Base-by-base conservation (phyloP, 1,139 yeast genomes). In the Scheffersomyces cryptocercus region DNA sequence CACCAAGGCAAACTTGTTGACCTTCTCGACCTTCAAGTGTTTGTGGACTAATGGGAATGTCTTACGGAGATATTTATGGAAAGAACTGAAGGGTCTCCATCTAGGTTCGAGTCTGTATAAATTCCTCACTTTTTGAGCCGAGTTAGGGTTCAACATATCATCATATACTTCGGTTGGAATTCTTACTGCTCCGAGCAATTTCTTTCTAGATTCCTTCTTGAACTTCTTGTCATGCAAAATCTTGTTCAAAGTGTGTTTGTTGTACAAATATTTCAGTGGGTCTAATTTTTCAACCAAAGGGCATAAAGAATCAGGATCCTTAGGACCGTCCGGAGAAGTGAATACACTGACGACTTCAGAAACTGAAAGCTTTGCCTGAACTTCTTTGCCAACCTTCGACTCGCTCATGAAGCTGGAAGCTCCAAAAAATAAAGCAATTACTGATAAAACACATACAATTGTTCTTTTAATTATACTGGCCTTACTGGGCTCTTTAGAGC, bases 131-230 rank as follows among this genome's bases (percentile, higher is more conserved):
- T 59, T 38, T 9, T 62, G 54, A 5, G 61, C 53, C 10, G 52
- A 40, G 11, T 55, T 55, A 0, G 69, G 70, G 40, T 61, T 61
- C 7, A 57, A 54, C 58, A 67, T 62, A 8, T 68, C 70, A 57
- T 86, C 95, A 48, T 68, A 79, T 13, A 81, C 74, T 52, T 79
- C 82, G 5, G 93, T 84, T 13, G 87, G 82, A 39, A 84, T 67
- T 52, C 72, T 73, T 28, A 87, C 70, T 1, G 90, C 83, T 10
- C 79, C 81, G 7, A 77, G 62, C 35, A 82, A 64, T 51, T 72
- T 75, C 10, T 60, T 52, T 26, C 75, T 69, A 0, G 84, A 73
- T 3, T 53, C 40, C 13, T 67, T 56, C 45, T 69, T 70, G 53
- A 68, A 81, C 0, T 54, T 50, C 10, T 67, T 58, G 51, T 79